phyloP scores from a whole-genome alignment of 2,329 filamentous ascomycete genomes.

The Cladosporium velox region DNA sequence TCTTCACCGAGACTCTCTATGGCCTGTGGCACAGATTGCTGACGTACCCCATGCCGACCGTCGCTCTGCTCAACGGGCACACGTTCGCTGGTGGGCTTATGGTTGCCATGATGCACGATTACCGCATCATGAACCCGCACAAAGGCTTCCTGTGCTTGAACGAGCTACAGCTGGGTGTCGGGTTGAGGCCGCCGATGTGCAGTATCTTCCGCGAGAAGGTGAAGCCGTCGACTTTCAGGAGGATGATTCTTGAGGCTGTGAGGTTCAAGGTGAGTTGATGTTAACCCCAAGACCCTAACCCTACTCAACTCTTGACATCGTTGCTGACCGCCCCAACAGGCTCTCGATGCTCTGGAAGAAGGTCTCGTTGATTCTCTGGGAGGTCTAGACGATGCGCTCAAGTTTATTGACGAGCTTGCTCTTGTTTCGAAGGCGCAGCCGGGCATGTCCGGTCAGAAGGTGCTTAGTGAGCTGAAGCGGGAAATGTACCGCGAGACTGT shows the following conservation, averaged over 20 bases:
- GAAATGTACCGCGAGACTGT: constrained; percentile 74
- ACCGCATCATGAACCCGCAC: constrained; percentile 71
- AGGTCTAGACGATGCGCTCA: constrained; percentile 63
- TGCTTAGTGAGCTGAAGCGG: constrained; percentile 71
- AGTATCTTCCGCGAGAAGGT: constrained; percentile 73
- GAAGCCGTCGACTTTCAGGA: constrained; percentile 56
- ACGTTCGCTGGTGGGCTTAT: constrained; percentile 82
- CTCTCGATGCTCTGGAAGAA: constrained; percentile 61
- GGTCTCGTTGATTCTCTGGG: constrained; percentile 71
- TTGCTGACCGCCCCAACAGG: constrained; percentile 36
- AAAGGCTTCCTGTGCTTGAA: constrained; percentile 78
- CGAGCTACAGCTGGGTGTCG: constrained; percentile 76
- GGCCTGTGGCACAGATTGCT: constrained; percentile 65
- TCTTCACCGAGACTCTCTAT: constrained; percentile 64
- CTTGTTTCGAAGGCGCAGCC: constrained; percentile 59
- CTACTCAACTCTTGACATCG: neutral
- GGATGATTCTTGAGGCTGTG: constrained; percentile 71
- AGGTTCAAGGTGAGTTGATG: constrained; percentile 54
- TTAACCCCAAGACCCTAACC: neutral
- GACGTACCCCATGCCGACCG: constrained; percentile 77
- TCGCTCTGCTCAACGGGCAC: constrained; percentile 78
- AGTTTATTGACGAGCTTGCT: constrained; percentile 60
- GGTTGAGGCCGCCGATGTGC: constrained; percentile 73
- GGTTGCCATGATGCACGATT: constrained; percentile 80
- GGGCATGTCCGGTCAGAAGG: constrained; percentile 53